A percentile compares a stretch with the other conserved stretches of the same genome.
Evolutionary conservation across 768 basidiomycete genomes (phyloP).

Genomic region (Pleurotus giganteus): DNA sequence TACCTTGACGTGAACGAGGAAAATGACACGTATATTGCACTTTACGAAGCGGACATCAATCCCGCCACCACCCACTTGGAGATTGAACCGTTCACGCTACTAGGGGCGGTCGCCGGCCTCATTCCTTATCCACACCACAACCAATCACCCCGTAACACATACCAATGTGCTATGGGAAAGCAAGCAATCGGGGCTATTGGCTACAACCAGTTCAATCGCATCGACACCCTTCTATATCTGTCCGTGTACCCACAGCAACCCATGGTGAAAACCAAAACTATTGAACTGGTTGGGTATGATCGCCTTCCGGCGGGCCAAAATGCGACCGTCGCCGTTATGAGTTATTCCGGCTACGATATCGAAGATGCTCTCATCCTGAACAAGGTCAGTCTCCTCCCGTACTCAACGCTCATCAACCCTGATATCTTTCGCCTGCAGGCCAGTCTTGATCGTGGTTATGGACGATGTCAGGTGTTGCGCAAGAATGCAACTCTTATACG

Average conservation of each 20-base stretch:
- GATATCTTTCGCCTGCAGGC: slow-evolving; percentile 48
- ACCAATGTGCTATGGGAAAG: slow-evolving; percentile 99
- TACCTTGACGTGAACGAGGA: slow-evolving; percentile 99
- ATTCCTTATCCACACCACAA: slow-evolving; percentile 99
- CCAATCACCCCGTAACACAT: slow-evolving; percentile 98
- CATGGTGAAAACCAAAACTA: slow-evolving; percentile 99
- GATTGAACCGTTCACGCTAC: slow-evolving; percentile 96
- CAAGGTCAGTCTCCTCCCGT: slow-evolving; percentile 47
- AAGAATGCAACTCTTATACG: slow-evolving; percentile 94
- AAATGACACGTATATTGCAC: slow-evolving; percentile 94
- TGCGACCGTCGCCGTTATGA: slow-evolving; percentile 98
- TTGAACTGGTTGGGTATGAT: slow-evolving; percentile 95
- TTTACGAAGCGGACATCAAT: slow-evolving; percentile 88
- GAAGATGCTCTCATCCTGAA: slow-evolving; percentile 98
- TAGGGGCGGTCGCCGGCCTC: slow-evolving; percentile 96
- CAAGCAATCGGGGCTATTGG: slow-evolving; percentile 99
- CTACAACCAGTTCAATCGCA: slow-evolving; percentile 96
- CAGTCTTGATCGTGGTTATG: slow-evolving; percentile 95
- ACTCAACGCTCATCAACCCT: background rate
- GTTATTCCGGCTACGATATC: slow-evolving; percentile 98
- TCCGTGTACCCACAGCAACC: slow-evolving; percentile 98
- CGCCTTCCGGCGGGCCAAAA: slow-evolving; percentile 97
- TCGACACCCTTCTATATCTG: slow-evolving; percentile 97
- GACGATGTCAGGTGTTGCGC: slow-evolving; percentile 94
- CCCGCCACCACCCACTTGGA: slow-evolving; percentile 90